Evolutionary conservation across 2,329 filamentous ascomycete species (phyloP).

Genomic region (Colletotrichum viniferum): DNA sequence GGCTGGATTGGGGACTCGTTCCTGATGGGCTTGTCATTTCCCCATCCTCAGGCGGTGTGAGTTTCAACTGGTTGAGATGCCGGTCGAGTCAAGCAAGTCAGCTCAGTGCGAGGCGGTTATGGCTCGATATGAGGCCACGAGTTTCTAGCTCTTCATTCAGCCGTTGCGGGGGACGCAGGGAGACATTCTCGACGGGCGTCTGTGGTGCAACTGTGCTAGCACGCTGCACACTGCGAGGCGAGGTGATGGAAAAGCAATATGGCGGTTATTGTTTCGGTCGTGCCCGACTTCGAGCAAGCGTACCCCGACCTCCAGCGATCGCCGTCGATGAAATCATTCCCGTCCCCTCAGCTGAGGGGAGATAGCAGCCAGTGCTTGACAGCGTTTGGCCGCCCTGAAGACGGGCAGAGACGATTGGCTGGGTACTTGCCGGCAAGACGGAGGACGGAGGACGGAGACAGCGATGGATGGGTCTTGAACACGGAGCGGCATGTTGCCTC

Average conservation of each 20-base stretch:
- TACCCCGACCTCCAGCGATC: not conserved
- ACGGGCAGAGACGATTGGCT: not conserved
- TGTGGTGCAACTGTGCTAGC: not conserved
- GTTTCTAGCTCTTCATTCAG: not conserved
- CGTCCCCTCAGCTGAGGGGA: not conserved
- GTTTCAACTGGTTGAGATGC: slow-evolving; percentile 1
- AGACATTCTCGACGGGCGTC: not conserved
- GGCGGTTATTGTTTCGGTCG: not conserved
- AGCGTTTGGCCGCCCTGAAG: not conserved
- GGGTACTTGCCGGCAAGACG: not conserved
- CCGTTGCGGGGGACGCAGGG: slow-evolving; percentile 11
- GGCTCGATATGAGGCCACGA: slow-evolving; percentile 4
- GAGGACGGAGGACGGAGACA: not conserved
- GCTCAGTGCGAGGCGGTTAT: not conserved
- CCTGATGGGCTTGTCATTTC: not conserved
- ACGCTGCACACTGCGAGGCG: not conserved
- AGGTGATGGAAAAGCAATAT: not conserved
- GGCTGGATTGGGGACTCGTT: not conserved
- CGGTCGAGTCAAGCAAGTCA: not conserved
- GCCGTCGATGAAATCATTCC: slow-evolving; percentile 4
- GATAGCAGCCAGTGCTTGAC: not conserved
- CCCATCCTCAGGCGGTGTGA: not conserved
- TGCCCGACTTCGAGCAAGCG: not conserved
- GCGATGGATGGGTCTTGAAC: not conserved
- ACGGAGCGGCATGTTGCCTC: slow-evolving; percentile 16